A percentile compares a stretch with the other conserved stretches of the same genome.
Conservation (phyloP, 1,284 basidiomycete genomes). For the Puccinia hordei region DNA sequence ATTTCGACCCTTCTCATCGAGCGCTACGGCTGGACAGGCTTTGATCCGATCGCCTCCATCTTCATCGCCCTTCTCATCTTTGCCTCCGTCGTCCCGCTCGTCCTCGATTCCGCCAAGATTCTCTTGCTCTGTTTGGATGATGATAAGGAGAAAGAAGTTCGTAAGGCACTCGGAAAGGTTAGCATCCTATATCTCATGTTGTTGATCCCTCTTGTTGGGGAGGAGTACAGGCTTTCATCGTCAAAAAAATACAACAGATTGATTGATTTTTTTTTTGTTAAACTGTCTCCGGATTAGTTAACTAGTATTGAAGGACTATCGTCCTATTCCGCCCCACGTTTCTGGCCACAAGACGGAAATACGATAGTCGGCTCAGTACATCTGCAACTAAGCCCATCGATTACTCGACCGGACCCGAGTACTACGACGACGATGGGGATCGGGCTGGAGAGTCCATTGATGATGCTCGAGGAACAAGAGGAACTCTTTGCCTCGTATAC, state of each 20-base stretch:
- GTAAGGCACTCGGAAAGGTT: constrained; percentile 76
- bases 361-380: constrained; percentile 86
- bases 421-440: constrained; percentile 4
- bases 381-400: constrained; percentile 69
- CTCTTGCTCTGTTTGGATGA: constrained; percentile 78
- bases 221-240: no score
- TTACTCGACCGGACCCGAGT: constrained; percentile 60
- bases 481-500: constrained; percentile 37
- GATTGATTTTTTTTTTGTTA: constrained; percentile 12
- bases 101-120: constrained; percentile 87
- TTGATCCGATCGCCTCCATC: constrained; percentile 95
- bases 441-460: constrained; percentile 8
- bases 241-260: constrained; percentile 21
- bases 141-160: constrained; percentile 70
- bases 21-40: constrained; percentile 98
- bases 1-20: constrained; percentile 93
- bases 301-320: constrained; percentile 72
- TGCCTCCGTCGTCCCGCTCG: constrained; percentile 89
- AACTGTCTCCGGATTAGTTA: constrained; percentile 61
- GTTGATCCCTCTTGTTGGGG: no score
- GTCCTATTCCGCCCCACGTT: constrained; percentile 77
- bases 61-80: constrained; percentile 96
- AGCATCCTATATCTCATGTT: constrained; percentile 54
- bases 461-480: constrained; percentile 45
- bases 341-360: constrained; percentile 93